Conservation (phyloP, 2,329 filamentous ascomycete species). For the Ophidiomyces ophidiicola region DNA sequence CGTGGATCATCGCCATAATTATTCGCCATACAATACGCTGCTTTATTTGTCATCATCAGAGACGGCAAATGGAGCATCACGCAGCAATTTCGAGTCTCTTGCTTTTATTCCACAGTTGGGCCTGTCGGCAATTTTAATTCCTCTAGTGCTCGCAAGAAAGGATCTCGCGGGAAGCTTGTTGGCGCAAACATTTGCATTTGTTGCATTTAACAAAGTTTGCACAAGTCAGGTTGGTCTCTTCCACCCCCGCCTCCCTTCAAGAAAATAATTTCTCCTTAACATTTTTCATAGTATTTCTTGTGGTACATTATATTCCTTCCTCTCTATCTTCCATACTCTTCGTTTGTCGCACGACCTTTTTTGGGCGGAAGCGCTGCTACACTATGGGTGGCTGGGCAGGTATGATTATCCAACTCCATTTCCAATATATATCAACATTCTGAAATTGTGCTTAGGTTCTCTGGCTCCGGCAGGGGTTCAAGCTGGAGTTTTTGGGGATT, state of each 20-base stretch:
- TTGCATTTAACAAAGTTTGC: constrained; percentile 97
- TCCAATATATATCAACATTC: neutral
- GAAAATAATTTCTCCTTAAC: constrained; percentile 7
- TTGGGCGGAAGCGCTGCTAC: constrained; percentile 53
- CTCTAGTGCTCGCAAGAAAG: constrained; percentile 63
- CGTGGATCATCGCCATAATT: constrained; percentile 95
- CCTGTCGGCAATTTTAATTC: constrained; percentile 64
- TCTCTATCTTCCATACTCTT: constrained; percentile 73
- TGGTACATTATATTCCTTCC: constrained; percentile 96
- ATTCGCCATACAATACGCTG: constrained; percentile 87
- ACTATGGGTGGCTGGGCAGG: constrained; percentile 66
- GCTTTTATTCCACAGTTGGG: constrained; percentile 82
- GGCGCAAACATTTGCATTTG: constrained; percentile 92
- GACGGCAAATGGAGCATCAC: constrained; percentile 26
- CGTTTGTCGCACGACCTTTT: constrained; percentile 48
- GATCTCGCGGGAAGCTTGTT: constrained; percentile 76
- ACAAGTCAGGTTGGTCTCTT: constrained; percentile 67
- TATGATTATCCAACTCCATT: constrained; percentile 20
- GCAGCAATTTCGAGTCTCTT: constrained; percentile 53
- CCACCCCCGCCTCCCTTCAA: constrained; percentile 2
- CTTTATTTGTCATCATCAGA: constrained; percentile 72
- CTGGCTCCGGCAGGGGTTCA: constrained; percentile 65
- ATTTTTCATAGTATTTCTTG: constrained; percentile 67
- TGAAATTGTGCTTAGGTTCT: constrained; percentile 34
- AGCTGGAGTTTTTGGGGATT: constrained; percentile 64